Percentiles rank a stretch among this genome's conserved stretches.
phyloP scores from a whole-genome alignment of 202 grass and related monocot species.

The Brachypodium distachyon region DNA sequence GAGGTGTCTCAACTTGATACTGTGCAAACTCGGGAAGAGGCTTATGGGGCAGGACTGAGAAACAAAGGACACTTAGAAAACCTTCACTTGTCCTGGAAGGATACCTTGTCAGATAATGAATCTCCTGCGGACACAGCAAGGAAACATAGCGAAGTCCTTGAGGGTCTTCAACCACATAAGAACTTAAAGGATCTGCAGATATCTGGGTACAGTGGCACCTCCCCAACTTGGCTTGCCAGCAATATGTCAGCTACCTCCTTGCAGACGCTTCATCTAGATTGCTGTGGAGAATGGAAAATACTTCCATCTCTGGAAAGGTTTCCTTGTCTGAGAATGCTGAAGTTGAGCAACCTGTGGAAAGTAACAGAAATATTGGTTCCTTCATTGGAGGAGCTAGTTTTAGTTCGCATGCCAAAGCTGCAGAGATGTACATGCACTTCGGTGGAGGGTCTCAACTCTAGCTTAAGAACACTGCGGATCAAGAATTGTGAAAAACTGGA shows the following conservation, averaged over 20 bases:
- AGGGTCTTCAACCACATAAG: constrained; percentile 28
- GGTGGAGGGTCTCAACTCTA: background rate
- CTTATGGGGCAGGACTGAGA: background rate
- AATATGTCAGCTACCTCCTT: constrained; percentile 5
- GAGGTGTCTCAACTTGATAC: constrained; percentile 15
- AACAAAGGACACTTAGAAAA: constrained; percentile 26
- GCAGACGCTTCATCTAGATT: constrained; percentile 23
- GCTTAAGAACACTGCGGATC: background rate
- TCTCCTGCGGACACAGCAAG: background rate
- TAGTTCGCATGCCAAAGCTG: background rate
- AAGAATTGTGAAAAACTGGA: background rate
- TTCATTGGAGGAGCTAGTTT: constrained; percentile 17
- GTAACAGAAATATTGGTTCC: constrained; percentile 13
- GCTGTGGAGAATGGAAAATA: constrained; percentile 1
- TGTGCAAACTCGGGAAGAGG: background rate
- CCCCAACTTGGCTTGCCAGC: constrained; percentile 24
- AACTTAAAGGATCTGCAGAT: constrained; percentile 30
- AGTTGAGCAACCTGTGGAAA: background rate
- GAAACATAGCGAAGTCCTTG: constrained; percentile 28
- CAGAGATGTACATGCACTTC: background rate
- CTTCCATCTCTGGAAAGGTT: constrained; percentile 17
- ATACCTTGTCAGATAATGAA: background rate
- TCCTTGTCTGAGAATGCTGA: constrained; percentile 13
- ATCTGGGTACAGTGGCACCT: constrained; percentile 4
- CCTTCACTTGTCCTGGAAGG: constrained; percentile 15